Percentiles rank a stretch among this genome's conserved stretches.
These are phyloP conservation scores for Paramyrothecium sp. DNA, from an alignment of 2,329 filamentous ascomycete genomes.

Conservation along the genomic window DNA sequence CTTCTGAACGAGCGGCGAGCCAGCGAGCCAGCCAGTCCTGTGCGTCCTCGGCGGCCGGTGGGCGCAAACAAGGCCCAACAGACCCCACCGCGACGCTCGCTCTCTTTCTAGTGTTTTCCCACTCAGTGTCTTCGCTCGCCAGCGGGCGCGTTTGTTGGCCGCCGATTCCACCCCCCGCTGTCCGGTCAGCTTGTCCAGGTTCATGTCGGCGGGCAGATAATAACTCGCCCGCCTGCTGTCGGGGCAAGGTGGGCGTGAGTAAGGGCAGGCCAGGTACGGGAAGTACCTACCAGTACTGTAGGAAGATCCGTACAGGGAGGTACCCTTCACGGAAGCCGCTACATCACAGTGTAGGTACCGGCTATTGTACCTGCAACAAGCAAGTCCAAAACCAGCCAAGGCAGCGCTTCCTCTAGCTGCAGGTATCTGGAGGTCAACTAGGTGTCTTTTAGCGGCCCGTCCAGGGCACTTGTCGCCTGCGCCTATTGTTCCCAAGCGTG, in stretches of 20 bases:
- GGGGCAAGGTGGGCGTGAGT: neutral
- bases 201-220: neutral
- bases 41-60: neutral
- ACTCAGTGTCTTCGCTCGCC: neutral
- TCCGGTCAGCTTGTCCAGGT: neutral
- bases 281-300: no score
- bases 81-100: neutral
- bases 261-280: neutral
- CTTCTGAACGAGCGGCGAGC: no score
- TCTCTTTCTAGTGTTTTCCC: neutral
- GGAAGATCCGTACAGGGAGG: no score
- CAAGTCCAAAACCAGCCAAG: no score
- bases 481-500: neutral
- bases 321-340: no score
- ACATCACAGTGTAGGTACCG: no score
- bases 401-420: no score
- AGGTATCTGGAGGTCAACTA: no score
- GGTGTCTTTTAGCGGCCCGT: no score
- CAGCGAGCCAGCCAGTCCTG: no score
- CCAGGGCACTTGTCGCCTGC: no score
- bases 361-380: no score
- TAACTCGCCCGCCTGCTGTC: neutral
- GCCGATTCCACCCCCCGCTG: neutral
- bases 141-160: neutral
- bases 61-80: neutral